Base-by-base conservation (phyloP, 805 yeast species). In the Metschnikowia cerradonensis region DNA sequence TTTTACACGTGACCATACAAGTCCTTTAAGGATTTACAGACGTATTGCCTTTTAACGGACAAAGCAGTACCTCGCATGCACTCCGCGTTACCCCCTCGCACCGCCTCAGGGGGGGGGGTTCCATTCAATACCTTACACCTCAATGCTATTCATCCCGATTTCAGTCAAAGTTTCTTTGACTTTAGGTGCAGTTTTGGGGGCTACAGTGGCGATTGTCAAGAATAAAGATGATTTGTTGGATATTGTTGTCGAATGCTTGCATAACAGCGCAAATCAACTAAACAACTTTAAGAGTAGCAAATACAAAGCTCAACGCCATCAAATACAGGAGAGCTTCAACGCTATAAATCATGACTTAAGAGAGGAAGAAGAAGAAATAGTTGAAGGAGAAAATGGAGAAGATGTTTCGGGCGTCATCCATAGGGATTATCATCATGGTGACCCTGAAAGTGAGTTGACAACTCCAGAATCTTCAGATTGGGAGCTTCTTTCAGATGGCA, bases 221-320 rank as follows among this genome's bases (percentile, higher is more conserved):
- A 44, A 44, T n/a, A 44, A 26, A 35, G 47, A 44, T 14, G 47
- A 44, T 2, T n/a, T 44, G 15, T 44, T 44, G 40, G 33, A 15
- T 17, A 17, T 44, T 23, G 47, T 23, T 10, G 47, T 23, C 2
- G 40, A 44, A 6, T 35, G 32, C 8, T 44, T 44, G 34, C 47
- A 44, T 13, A 44, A 35, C 6, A 11, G 47, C 23, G 47, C 47
- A 33, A 33, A 33, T 33, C 22, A 8, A 4, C 33, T 42, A n/a
- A 42, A 42, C 22, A 22, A 32, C 20, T 33, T 42, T 2, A 23
- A 26, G 43, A 23, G 32, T 32, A 7, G 33, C n/a, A 42, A 42
- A 22, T n/a, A 20, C 31, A 20, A 32, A 20, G 33, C 33, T 14
- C 30, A 20, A 42, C 14, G 37, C 37, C 38, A 20, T n/a, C 31